Conservation (phyloP, 2,329 filamentous ascomycete genomes). For the Trichophyton simii region DNA sequence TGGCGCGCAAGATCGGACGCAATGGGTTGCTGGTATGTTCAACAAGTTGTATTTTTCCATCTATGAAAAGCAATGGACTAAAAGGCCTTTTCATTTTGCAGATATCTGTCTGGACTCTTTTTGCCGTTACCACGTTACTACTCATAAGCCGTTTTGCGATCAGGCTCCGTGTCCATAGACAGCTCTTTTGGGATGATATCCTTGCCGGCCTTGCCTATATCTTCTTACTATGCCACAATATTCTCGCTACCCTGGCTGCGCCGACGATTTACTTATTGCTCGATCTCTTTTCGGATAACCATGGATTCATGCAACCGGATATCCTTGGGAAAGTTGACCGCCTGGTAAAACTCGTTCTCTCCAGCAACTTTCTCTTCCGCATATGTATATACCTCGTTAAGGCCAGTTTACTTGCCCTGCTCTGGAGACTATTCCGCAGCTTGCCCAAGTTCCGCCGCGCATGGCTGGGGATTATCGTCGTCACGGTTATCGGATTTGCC, state of each 20-base stretch:
- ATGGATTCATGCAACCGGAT: not conserved
- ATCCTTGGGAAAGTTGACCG: not conserved
- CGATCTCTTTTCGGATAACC: not conserved
- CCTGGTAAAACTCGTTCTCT: not conserved
- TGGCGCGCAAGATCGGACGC: slow-evolving; percentile 4
- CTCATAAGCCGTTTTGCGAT: slow-evolving; percentile 7
- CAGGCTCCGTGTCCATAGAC: slow-evolving; percentile 8
- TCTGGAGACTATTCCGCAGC: slow-evolving; percentile 8
- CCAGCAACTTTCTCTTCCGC: slow-evolving; percentile 6
- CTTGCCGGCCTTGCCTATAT: slow-evolving; percentile 6
- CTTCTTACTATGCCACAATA: slow-evolving; percentile 7
- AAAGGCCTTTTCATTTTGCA: not conserved
- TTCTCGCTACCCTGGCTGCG: slow-evolving; percentile 3
- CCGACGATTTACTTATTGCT: slow-evolving; percentile 8
- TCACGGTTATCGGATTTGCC: not conserved
- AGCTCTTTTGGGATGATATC: slow-evolving; percentile 11
- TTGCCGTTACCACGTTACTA: slow-evolving; percentile 7
- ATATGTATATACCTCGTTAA: slow-evolving; percentile 8
- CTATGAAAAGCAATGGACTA: too few species aligned
- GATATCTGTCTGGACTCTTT: slow-evolving; percentile 9
- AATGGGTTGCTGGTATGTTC: slow-evolving; percentile 5
- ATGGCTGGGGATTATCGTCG: not conserved
- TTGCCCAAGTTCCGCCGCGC: slow-evolving; percentile 4
- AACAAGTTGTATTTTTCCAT: too few species aligned
- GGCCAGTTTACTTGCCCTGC: slow-evolving; percentile 9